Conservation (phyloP, 257 asterid species). For the Petunia secreta region DNA sequence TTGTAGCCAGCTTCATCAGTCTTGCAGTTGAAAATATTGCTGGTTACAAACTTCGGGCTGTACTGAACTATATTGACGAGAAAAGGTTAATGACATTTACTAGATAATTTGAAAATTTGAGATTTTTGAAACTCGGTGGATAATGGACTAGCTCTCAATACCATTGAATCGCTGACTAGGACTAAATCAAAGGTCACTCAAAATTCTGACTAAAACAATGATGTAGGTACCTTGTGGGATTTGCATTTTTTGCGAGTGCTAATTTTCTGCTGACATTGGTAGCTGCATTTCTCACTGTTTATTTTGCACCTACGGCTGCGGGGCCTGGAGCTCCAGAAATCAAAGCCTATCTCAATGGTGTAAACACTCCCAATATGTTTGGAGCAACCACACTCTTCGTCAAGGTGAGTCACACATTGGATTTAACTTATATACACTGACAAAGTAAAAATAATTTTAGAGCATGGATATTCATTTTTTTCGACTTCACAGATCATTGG, state of each 20-base stretch:
- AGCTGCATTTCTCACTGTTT: conserved; percentile 72
- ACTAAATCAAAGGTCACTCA: too few species aligned
- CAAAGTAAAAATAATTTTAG: too few species aligned
- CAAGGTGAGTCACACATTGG: conserved; percentile 49
- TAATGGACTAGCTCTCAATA: too few species aligned
- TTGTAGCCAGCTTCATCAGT: conserved; percentile 76
- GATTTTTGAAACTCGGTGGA: too few species aligned
- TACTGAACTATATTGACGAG: conserved; percentile 55
- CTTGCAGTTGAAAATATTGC: conserved; percentile 86
- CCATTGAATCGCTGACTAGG: too few species aligned
- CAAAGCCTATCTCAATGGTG: conserved; percentile 91
- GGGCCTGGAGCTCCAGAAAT: conserved; percentile 97
- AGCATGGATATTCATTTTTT: background rate
- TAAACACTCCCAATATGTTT: conserved; percentile 88
- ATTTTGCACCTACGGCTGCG: conserved; percentile 92
- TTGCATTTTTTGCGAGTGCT: conserved; percentile 51
- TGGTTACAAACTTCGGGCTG: conserved; percentile 75
- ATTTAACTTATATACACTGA: too few species aligned
- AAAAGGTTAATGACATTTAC: conserved; percentile 50
- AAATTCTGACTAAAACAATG: background rate
- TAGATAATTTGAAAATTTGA: background rate
- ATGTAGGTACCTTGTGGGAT: conserved; percentile 71
- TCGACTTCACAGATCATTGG: conserved; percentile 64
- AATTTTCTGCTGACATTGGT: conserved; percentile 65
- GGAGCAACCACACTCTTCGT: conserved; percentile 83